Conservation (phyloP, 1,139 yeast genomes). For the Debaryomyces fabryi region DNA sequence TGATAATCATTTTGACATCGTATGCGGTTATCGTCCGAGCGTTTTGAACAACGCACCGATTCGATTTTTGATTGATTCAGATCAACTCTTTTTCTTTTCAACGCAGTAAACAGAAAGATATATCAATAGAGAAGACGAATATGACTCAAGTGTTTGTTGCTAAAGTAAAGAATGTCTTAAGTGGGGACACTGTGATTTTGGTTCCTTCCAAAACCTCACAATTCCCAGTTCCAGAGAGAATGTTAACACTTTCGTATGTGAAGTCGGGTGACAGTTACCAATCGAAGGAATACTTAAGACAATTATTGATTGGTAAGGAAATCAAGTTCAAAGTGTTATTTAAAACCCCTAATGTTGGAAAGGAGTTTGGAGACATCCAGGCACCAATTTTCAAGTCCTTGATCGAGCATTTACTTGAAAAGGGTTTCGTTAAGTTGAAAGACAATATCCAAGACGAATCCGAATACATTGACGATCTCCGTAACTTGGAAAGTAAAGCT, state of each 20-base stretch:
- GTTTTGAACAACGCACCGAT: conserved; percentile 14
- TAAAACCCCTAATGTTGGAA: conserved; percentile 51
- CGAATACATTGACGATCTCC: conserved; percentile 29
- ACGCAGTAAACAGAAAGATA: neutral
- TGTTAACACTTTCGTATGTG: conserved; percentile 64
- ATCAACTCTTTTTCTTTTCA: conserved; percentile 3
- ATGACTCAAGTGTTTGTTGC: conserved; percentile 40
- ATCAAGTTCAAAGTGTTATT: conserved; percentile 61
- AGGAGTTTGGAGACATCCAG: conserved; percentile 74
- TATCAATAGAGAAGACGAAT: neutral
- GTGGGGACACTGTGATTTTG: conserved; percentile 75
- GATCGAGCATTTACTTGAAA: conserved; percentile 55
- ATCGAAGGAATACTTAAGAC: conserved; percentile 64
- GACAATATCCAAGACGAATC: conserved; percentile 51
- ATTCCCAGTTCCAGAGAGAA: conserved; percentile 58
- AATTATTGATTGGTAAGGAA: conserved; percentile 68
- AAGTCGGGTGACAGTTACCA: conserved; percentile 54
- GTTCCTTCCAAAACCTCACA: conserved; percentile 53
- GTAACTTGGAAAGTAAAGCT: conserved; percentile 51
- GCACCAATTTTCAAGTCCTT: conserved; percentile 67
- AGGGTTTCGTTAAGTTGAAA: conserved; percentile 66
- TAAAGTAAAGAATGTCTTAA: conserved; percentile 68
- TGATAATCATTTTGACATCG: neutral
- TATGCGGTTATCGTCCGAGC: conserved; percentile 2
- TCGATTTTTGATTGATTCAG: neutral